A percentile compares a stretch with the other conserved stretches of the same genome.
Evolutionary conservation across 495 filamentous ascomycete species (phyloP).

Genomic region (Melanomma pulvis-pyrius): DNA sequence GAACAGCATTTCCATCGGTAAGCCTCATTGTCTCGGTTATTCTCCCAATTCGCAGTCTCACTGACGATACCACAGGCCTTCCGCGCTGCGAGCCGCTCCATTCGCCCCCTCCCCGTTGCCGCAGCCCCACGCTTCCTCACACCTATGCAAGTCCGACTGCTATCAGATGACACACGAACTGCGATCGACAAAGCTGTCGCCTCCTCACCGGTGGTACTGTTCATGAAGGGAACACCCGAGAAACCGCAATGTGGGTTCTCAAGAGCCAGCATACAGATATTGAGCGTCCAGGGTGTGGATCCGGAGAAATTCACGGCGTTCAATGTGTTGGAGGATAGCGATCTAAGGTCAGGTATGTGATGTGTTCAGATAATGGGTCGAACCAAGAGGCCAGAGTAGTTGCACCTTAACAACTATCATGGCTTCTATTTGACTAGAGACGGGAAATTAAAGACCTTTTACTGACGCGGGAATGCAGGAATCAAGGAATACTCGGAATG

Average conservation of each 20-base stretch:
- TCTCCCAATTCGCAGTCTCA: not conserved
- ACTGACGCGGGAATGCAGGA: conserved; percentile 55
- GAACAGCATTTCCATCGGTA: conserved; percentile 33
- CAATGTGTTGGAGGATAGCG: conserved; percentile 91
- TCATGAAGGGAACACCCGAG: conserved; percentile 99
- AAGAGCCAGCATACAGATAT: conserved; percentile 88
- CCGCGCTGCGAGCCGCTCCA: conserved; percentile 25
- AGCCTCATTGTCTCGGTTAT: not conserved
- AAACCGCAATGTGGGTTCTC: conserved; percentile 98
- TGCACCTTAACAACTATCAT: not conserved
- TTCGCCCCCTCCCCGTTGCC: conserved; percentile 26
- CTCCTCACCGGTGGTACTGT: conserved; percentile 88
- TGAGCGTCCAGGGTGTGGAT: conserved; percentile 92
- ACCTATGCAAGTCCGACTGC: conserved; percentile 56
- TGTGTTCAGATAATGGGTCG: not conserved
- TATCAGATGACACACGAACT: conserved; percentile 73
- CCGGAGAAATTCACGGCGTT: conserved; percentile 96
- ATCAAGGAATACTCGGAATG: conserved; percentile 99
- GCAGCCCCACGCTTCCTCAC: conserved; percentile 40
- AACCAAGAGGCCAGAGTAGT: not conserved
- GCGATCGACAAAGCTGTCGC: conserved; percentile 87
- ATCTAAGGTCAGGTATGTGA: conserved; percentile 76
- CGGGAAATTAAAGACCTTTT: conserved; percentile 6
- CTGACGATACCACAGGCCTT: conserved; percentile 27
- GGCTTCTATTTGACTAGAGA: not conserved